phyloP scores from a whole-genome alignment of 1,284 basidiomycete genomes.

The Golubevia sp. region DNA sequence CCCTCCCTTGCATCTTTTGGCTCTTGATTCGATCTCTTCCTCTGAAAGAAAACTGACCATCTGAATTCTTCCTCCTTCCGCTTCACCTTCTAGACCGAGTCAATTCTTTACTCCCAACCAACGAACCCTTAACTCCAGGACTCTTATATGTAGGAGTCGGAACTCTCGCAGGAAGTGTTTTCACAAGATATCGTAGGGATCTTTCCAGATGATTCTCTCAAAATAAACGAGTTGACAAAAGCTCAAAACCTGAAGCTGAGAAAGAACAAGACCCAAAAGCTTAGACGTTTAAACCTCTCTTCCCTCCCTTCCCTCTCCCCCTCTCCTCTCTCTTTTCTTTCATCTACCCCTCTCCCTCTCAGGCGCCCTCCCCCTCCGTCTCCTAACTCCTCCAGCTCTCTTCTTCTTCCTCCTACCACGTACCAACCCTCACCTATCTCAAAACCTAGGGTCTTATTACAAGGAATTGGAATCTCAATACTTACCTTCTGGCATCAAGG shows the following conservation, averaged over 20 bases:
- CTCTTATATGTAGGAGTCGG: constrained; percentile 84
- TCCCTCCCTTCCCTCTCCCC: no score
- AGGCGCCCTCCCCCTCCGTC: constrained; percentile 37
- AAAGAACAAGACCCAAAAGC: no score
- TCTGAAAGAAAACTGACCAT: no score
- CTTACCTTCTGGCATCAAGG: no score
- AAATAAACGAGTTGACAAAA: no score
- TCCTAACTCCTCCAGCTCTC: constrained; percentile 15
- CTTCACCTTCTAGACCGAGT: constrained; percentile 69
- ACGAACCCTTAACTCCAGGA: constrained; percentile 82
- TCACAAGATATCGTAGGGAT: constrained; percentile 74
- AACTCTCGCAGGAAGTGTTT: constrained; percentile 80
- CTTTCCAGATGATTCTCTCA: not conserved
- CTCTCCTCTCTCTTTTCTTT: no score
- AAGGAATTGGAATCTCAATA: no score
- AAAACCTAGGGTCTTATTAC: constrained; percentile 16
- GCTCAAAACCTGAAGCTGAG: no score
- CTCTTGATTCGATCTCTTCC: no score
- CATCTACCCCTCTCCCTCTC: no score
- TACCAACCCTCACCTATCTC: constrained; percentile 45
- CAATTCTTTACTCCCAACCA: constrained; percentile 76
- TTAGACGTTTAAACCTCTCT: no score
- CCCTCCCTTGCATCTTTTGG: no score
- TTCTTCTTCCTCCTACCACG: constrained; percentile 34
- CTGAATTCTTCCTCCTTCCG: not conserved